Base-by-base conservation (phyloP, 2,329 filamentous ascomycete genomes). In the Verticillium longisporum region DNA sequence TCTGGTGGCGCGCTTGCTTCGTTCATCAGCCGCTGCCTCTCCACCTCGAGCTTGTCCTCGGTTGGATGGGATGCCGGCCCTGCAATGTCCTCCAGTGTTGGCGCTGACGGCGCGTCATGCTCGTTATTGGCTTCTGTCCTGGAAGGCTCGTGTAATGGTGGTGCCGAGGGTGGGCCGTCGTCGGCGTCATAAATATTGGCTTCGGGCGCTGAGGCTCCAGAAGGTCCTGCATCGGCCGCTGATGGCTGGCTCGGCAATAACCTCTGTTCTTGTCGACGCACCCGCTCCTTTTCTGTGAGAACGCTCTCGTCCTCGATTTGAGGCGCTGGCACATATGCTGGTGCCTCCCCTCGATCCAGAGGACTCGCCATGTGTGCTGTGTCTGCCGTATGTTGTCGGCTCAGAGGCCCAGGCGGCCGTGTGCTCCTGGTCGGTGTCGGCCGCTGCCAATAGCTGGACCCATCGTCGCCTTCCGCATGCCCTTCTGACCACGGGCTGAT, bases 1-100 rank as follows among this genome's bases (percentile, higher is more conserved):
- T 82, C 79, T 3, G 81, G 82, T 4, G 88, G 88, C 9, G 84
- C 83, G 70, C 87, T 89, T 7, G 84, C 84, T 68, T 89, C 82
- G 58, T 80, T 77, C 62, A 89, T 77, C n/a, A 91, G 72, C 41
- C 87, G 79, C 61, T 78, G 82, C 21, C 87, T 80, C 70, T 93
- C 89, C 6, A 92, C 77, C 70, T 96, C 91, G 67, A 88, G 86
- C 72, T 96, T 95, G 72, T 96, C 93, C 60, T 95, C 90, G 14
- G 74, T 78, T 3, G 75, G 64, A 26, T 71, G 64, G 64, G 72
- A 66, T 5, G 66, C 66, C 9, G 66, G 41, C 10, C 60, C 66
- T 26, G 61, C 69, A 4, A 84, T 58, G 7, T 81, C 79, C 18
- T 78, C 78, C n/a, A 79, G 69, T 0, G 78, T 77, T 2, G 77